Percentiles rank a stretch among this genome's conserved stretches.
Evolutionary conservation across 352 stramenopile genomes (phyloP).

Genomic region (Stephanocyclus meneghinianus): DNA sequence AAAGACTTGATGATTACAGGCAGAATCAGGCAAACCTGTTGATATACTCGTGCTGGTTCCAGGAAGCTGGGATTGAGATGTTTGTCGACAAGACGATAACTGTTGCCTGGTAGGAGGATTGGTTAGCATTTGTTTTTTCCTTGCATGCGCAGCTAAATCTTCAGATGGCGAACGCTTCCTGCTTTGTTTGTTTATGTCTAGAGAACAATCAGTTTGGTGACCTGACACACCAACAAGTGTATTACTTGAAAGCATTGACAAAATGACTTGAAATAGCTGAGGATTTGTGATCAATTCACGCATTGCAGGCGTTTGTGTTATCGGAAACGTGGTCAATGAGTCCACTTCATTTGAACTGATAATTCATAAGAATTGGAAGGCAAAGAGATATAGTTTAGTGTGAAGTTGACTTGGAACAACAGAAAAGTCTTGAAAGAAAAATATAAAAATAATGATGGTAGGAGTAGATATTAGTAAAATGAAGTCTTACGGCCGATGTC

Average conservation of each 20-base stretch:
- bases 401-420: too few species aligned
- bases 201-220: neutral
- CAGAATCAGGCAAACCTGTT: slow-evolving; percentile 10
- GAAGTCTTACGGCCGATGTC: too few species aligned
- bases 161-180: slow-evolving; percentile 49
- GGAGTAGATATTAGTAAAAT: too few species aligned
- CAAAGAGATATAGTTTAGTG: neutral
- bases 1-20: slow-evolving; percentile 37
- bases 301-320: slow-evolving; percentile 35
- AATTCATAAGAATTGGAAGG: neutral
- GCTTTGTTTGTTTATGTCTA: slow-evolving; percentile 12
- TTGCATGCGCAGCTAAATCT: slow-evolving; percentile 17
- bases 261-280: slow-evolving; percentile 20
- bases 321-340: neutral
- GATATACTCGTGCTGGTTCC: neutral
- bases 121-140: slow-evolving; percentile 23
- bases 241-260: slow-evolving; percentile 32
- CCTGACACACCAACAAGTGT: neutral
- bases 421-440: too few species aligned
- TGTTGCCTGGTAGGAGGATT: slow-evolving; percentile 15
- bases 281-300: slow-evolving; percentile 29
- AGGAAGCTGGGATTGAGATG: slow-evolving; percentile 1
- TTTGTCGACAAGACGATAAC: slow-evolving; percentile 5
- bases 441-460: too few species aligned
- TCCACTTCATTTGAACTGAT: neutral